Evolutionary conservation across 257 asterid genomes (phyloP), one percentile per base, ranked within the genome.

Genomic region (Buddleja alternifolia): DNA sequence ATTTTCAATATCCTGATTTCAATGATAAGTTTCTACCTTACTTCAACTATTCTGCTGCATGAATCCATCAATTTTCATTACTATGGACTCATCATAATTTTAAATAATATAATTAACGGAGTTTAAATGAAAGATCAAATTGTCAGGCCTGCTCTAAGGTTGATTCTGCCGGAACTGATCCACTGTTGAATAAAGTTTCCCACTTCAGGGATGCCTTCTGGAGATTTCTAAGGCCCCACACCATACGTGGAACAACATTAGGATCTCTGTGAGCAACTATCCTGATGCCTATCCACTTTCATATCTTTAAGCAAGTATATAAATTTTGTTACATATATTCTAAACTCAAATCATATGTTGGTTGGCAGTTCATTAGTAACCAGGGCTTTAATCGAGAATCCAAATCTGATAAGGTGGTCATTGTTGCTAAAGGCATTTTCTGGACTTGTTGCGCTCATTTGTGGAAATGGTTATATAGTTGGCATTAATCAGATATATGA

Each of bases 401-500:
- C 99, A 6, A 75, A 89, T 82, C 80, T 91, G 80, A 89, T 94
- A 78, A 81, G 82, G 75, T 94, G 99, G 99, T 82, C 99, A n/a
- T 75, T 94, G 62, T 40, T 87, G 78, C 72, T 86, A 65, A 91
- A 94, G 84, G 99, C 99, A 1, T 58, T 86, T 58, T 84, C 84
- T 47, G 97, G 99, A 36, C 96, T 94, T 70, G 64, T 87, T 63
- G 99, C 97, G 10, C 90, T 94, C 74, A 80, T 94, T 47, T 91
- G 97, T n/a, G 97, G 99, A 70, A 94, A 94, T 78, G 99, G 97
- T 75, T 94, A 79, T 63, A 94, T 94, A 41, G 99, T 91, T 52
- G 99, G 99, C 73, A 83, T 94, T 76, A 94, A 94, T 77, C 99
- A 94, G 81, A 94, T 94, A 75, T 91, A 94, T 73, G 99, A 91